These are phyloP conservation scores for Cystobasidiaceae sp. DNA, from an alignment of 1,284 basidiomycete species.

Conservation along the genomic window DNA sequence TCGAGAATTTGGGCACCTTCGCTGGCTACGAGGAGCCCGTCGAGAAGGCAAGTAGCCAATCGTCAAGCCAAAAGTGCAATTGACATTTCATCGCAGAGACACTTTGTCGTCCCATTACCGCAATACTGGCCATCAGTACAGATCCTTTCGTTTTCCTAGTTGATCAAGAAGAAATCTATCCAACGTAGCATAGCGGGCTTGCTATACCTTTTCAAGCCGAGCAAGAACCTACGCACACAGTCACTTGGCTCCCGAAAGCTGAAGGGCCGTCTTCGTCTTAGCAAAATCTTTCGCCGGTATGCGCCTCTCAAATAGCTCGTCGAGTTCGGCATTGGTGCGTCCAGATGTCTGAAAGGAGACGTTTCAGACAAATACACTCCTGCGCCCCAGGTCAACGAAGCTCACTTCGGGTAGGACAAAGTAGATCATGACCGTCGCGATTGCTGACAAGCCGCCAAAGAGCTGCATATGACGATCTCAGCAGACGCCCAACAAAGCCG, in stretches of 20 bases:
- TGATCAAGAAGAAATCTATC: not conserved
- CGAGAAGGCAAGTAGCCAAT: too few relatives aligned
- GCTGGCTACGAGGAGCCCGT: too few relatives aligned
- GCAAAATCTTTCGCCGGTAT: not conserved
- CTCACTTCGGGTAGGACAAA: not conserved
- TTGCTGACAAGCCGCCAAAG: not conserved
- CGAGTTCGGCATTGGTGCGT: not conserved
- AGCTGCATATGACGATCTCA: not conserved
- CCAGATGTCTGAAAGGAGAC: not conserved
- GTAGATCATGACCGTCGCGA: not conserved
- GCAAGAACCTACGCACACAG: too few relatives aligned
- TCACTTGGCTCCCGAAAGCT: not conserved
- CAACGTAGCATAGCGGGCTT: not conserved
- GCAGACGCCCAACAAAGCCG: not conserved
- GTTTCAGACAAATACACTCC: not conserved
- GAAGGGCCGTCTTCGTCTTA: not conserved
- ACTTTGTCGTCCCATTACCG: not conserved
- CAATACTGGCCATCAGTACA: not conserved
- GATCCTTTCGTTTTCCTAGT: not conserved
- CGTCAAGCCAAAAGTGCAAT: too few relatives aligned
- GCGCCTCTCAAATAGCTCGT: not conserved
- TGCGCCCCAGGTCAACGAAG: not conserved
- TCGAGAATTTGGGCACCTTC: too few relatives aligned
- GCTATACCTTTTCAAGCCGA: not conserved
- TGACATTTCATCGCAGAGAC: too few relatives aligned